Base-by-base conservation (phyloP, 2,329 filamentous ascomycete genomes). In the Cladosporium sphaerospermum region DNA sequence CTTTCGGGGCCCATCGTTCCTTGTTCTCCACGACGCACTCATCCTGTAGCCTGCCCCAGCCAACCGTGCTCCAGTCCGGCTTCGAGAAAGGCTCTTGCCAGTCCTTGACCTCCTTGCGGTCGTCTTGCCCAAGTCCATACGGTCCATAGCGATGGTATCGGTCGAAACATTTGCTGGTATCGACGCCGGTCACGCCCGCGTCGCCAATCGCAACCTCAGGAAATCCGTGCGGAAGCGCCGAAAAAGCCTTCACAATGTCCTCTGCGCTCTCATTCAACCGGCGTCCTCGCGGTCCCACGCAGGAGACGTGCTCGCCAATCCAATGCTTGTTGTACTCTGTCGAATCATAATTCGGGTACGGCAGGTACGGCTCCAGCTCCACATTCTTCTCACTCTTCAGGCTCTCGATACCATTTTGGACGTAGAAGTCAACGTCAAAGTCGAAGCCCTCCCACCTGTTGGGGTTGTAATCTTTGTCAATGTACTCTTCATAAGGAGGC, bases 41-140 rank as follows among this genome's bases (percentile, higher is more conserved):
- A 48, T 81, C 73, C 65, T 92, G 87, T 14, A 92, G 72, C 32
- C 78, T 70, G 11, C 84, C 84, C 88, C 88, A 93, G 57, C 81
- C 77, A 32, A 89, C 78, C 23, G 75, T 72, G 28, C 79, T 73
- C 84, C 86, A 90, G 18, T 82, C 72, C 7, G 81, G 68, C 9
- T 57, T 59, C 45, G 63, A 32, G 55, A 66, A 55, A 67, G 69
- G 56, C 23, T 55, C 47, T 33, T 60, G 49, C 72, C 72, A 75
- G 41, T 69, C 59, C 14, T 59, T 45, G 8, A 57, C 52, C 11
- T 52, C 52, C 3, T 67, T 68, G 3, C 75, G 70, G 50, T 78
- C 75, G 53, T 74, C 71, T 23, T 78, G 73, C 2, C 70, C 70
- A 58, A 81, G 72, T 2, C 84, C 83, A 59, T 88, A 88, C 16